Percentiles rank a stretch among this genome's conserved stretches.
Conservation (phyloP, 306 rosid genomes). For the Fagus sylvatica region DNA sequence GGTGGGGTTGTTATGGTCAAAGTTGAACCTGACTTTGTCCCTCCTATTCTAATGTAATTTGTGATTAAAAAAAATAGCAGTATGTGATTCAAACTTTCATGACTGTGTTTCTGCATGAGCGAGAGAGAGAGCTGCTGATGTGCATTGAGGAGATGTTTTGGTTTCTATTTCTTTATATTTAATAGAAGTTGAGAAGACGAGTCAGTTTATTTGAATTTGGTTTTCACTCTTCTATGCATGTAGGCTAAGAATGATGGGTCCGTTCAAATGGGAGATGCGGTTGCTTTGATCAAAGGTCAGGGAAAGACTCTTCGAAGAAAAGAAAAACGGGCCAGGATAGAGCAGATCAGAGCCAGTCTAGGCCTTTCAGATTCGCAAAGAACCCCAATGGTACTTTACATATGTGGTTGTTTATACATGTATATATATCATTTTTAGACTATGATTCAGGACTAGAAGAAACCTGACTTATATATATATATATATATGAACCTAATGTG, state of each 20-base stretch:
- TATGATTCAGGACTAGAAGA: not conserved
- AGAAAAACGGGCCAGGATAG: constrained; percentile 90
- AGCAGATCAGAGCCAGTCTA: constrained; percentile 97
- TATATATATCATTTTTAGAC: not conserved
- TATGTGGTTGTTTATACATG: not conserved
- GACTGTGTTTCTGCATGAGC: no score
- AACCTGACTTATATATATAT: no score
- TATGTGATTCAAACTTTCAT: no score
- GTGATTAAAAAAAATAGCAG: no score
- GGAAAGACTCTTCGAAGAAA: constrained; percentile 78
- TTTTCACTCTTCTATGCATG: constrained; percentile 14
- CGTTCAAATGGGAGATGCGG: constrained; percentile 80
- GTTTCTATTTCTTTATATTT: not conserved
- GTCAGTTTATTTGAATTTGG: constrained; percentile 24
- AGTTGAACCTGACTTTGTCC: no score
- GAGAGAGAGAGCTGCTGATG: not conserved
- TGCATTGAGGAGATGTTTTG: not conserved
- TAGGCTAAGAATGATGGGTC: constrained; percentile 50
- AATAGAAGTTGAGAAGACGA: not conserved
- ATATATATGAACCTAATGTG: no score
- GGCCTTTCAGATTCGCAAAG: constrained; percentile 98
- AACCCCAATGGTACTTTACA: constrained; percentile 72
- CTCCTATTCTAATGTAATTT: no score
- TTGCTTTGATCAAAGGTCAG: constrained; percentile 86
- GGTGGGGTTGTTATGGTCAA: no score